These are phyloP conservation scores for Sinapis alba DNA, from an alignment of 441 rosid genomes.

Conservation along the genomic window DNA sequence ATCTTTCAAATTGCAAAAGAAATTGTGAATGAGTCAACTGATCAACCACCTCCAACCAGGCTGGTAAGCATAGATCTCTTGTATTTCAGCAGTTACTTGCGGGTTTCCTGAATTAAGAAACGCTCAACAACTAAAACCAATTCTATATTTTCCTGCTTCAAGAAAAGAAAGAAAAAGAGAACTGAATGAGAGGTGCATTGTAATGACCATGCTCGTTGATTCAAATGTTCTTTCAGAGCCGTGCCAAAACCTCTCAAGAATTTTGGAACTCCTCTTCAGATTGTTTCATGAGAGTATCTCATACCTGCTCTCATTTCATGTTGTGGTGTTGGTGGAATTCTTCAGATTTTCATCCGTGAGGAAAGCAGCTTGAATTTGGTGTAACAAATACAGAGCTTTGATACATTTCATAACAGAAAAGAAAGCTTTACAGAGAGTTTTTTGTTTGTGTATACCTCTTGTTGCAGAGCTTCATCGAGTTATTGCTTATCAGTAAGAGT, in stretches of 20 bases:
- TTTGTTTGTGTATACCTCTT: conserved; percentile 57
- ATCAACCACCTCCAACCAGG: conserved; percentile 21
- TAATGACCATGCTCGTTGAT: conserved; percentile 79
- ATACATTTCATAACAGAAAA: neutral
- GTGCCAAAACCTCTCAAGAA: conserved; percentile 67
- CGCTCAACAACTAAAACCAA: neutral
- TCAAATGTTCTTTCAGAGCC: conserved; percentile 82
- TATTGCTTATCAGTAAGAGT: conserved; percentile 91
- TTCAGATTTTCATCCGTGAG: conserved; percentile 65
- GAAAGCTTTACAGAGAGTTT: neutral
- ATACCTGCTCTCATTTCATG: conserved; percentile 71
- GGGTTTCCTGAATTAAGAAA: conserved; percentile 48
- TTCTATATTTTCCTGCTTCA: neutral
- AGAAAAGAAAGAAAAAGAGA: conserved; percentile 46
- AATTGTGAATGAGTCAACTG: too few species aligned
- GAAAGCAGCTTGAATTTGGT: conserved; percentile 69
- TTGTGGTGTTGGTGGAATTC: conserved; percentile 67
- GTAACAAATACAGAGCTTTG: conserved; percentile 3
- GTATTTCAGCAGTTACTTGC: conserved; percentile 69
- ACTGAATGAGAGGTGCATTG: conserved; percentile 88
- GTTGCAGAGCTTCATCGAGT: conserved; percentile 88
- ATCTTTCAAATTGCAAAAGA: too few species aligned
- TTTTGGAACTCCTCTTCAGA: conserved; percentile 65
- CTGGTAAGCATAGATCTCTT: conserved; percentile 65
- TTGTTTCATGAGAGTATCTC: conserved; percentile 69